Evolutionary conservation across 495 filamentous ascomycete genomes (phyloP).

Genomic region (Neurospora intermedia): DNA sequence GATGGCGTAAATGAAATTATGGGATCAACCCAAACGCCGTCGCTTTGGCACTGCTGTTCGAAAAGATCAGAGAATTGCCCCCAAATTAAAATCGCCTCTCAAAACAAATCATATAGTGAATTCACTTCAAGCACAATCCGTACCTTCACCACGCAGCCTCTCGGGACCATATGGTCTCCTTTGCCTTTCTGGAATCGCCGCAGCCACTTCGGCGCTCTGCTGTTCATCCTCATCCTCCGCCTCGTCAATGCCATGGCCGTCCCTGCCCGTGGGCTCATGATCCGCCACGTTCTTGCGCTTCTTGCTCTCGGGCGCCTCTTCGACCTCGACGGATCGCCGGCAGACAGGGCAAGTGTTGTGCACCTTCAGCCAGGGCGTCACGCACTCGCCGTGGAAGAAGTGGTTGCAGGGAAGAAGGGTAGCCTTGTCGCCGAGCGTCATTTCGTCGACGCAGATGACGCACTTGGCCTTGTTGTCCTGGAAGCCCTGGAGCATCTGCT

Average conservation of each 20-base stretch:
- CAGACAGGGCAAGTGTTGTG: slow-evolving; percentile 87
- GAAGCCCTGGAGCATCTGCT: slow-evolving; percentile 44
- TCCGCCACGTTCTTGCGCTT: not conserved
- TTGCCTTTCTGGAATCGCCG: not conserved
- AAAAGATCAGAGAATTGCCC: not conserved
- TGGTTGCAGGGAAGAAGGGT: slow-evolving; percentile 74
- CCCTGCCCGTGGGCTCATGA: not conserved
- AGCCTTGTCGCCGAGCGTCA: slow-evolving; percentile 60
- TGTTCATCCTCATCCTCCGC: not conserved
- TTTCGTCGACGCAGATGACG: slow-evolving; percentile 84
- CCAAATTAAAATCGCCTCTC: not conserved
- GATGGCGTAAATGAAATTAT: not conserved
- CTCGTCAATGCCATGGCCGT: not conserved
- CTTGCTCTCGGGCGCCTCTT: not conserved
- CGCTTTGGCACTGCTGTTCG: not conserved
- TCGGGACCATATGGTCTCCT: not conserved
- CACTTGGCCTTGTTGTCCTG: slow-evolving; percentile 51
- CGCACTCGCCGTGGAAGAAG: slow-evolving; percentile 75
- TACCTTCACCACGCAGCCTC: not conserved
- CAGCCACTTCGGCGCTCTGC: not conserved
- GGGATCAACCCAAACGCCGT: not conserved
- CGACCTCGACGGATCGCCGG: slow-evolving; percentile 53
- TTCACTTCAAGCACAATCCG: not conserved
- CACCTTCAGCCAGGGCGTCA: slow-evolving; percentile 64
- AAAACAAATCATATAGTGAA: not conserved